phyloP scores from a whole-genome alignment of 2,329 filamentous ascomycete species.

The Eutypella sp. region DNA sequence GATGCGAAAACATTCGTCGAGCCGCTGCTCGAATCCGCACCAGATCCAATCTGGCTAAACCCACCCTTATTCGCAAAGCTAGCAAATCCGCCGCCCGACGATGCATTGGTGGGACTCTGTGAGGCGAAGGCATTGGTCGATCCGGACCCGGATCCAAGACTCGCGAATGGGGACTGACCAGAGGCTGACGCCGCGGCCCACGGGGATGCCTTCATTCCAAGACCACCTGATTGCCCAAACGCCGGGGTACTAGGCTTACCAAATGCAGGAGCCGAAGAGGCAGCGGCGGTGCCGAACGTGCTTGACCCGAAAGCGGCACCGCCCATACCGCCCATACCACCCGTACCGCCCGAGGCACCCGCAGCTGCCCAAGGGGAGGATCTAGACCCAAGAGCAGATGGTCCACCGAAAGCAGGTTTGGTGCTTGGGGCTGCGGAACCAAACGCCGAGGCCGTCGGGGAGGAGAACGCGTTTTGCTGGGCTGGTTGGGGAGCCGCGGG shows the following conservation, averaged over 20 bases:
- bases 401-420: conserved; percentile 41
- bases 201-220: conserved; percentile 46
- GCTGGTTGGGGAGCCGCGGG: conserved; percentile 29
- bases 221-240: conserved; percentile 48
- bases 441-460: conserved; percentile 33
- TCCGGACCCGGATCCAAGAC: conserved; percentile 9
- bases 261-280: conserved; percentile 40
- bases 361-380: conserved; percentile 46
- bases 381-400: conserved; percentile 45
- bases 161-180: conserved; percentile 48
- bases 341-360: conserved; percentile 21
- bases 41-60: conserved; percentile 45
- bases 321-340: not conserved
- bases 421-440: conserved; percentile 31
- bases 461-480: conserved; percentile 18
- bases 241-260: conserved; percentile 38
- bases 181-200: conserved; percentile 51
- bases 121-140: conserved; percentile 13
- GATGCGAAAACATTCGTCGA: conserved; percentile 36
- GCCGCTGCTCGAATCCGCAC: conserved; percentile 23
- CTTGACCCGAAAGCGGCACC: conserved; percentile 37
- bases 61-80: conserved; percentile 50
- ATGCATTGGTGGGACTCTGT: conserved; percentile 7
- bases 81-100: conserved; percentile 28
- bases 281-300: conserved; percentile 33